A percentile compares a stretch with the other conserved stretches of the same genome.
Conservation (phyloP, 1,284 basidiomycete genomes). For the Trametes hirsuta region DNA sequence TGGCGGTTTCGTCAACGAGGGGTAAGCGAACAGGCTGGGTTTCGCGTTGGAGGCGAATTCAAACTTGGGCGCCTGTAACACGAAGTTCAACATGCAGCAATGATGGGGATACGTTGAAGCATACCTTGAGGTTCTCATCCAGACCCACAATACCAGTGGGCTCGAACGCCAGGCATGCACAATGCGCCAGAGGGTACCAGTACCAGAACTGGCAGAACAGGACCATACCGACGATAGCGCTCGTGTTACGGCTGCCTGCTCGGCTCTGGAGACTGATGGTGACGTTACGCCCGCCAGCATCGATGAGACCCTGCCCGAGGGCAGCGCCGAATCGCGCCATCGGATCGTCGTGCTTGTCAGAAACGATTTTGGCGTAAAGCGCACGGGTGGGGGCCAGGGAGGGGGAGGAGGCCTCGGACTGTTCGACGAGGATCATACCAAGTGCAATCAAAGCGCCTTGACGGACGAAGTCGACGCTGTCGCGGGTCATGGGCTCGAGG, state of each 20-base stretch:
- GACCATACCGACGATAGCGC: conserved; percentile 93
- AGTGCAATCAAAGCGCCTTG: conserved; percentile 96
- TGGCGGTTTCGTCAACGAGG: conserved; percentile 79
- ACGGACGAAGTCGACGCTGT: conserved; percentile 95
- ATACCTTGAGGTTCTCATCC: conserved; percentile 73
- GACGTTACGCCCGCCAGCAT: conserved; percentile 94
- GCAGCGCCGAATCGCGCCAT: conserved; percentile 97
- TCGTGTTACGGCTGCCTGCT: conserved; percentile 89
- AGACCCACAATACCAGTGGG: conserved; percentile 94
- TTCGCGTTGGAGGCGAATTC: conserved; percentile 87
- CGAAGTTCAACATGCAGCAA: conserved; percentile 1
- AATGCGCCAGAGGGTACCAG: conserved; percentile 98
- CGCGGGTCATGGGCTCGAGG: conserved; percentile 95
- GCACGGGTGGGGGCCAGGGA: conserved; percentile 81
- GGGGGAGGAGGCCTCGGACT: conserved; percentile 87
- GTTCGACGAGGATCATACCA: conserved; percentile 95
- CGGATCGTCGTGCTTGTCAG: conserved; percentile 96
- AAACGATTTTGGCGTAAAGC: conserved; percentile 85
- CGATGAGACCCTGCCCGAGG: conserved; percentile 93
- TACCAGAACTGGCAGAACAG: conserved; percentile 99
- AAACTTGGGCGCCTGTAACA: conserved; percentile 79
- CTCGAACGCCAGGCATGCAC: conserved; percentile 88
- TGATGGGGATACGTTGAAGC: not conserved
- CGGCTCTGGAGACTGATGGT: conserved; percentile 92
- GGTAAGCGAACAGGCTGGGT: conserved; percentile 91